phyloP scores from a whole-genome alignment of 2,329 filamentous ascomycete species.

The Ophiosphaerella korrae region DNA sequence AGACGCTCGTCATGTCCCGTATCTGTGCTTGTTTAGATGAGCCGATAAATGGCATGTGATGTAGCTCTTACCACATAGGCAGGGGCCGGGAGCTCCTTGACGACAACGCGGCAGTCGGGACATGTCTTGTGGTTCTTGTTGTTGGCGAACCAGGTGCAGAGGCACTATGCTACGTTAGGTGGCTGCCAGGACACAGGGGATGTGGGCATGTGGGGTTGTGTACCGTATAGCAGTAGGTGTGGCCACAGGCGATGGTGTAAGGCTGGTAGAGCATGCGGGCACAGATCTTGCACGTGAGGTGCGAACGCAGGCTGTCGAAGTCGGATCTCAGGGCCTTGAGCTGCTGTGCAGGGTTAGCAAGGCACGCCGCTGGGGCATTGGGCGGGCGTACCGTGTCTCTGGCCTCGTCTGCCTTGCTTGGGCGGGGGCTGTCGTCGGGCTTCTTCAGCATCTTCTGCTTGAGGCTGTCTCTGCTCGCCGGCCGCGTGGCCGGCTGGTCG shows the following conservation, averaged over 20 bases:
- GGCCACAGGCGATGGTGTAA: slow-evolving; percentile 70
- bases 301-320: slow-evolving; percentile 64
- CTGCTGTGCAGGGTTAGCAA: slow-evolving; percentile 42
- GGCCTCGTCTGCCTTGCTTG: slow-evolving; percentile 46
- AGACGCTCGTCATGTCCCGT: slow-evolving; percentile 67
- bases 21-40: slow-evolving; percentile 51
- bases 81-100: slow-evolving; percentile 65
- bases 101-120: slow-evolving; percentile 67
- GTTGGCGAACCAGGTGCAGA: slow-evolving; percentile 61
- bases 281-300: slow-evolving; percentile 72
- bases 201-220: slow-evolving; percentile 26
- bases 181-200: slow-evolving; percentile 10
- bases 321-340: slow-evolving; percentile 53
- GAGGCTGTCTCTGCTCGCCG: slow-evolving; percentile 47
- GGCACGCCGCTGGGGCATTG: slow-evolving; percentile 12
- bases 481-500: slow-evolving; percentile 35
- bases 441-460: slow-evolving; percentile 45
- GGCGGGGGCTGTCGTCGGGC: slow-evolving; percentile 36
- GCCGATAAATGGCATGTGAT: background rate
- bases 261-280: slow-evolving; percentile 72
- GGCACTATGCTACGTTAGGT: slow-evolving; percentile 53
- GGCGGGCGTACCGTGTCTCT: slow-evolving; percentile 1
- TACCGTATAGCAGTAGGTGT: slow-evolving; percentile 74
- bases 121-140: slow-evolving; percentile 67
- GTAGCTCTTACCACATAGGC: slow-evolving; percentile 62